Percentiles rank a stretch among this genome's conserved stretches.
Evolutionary conservation across 2,329 filamentous ascomycete species (phyloP).

Genomic region (Thelonectria rubi): DNA sequence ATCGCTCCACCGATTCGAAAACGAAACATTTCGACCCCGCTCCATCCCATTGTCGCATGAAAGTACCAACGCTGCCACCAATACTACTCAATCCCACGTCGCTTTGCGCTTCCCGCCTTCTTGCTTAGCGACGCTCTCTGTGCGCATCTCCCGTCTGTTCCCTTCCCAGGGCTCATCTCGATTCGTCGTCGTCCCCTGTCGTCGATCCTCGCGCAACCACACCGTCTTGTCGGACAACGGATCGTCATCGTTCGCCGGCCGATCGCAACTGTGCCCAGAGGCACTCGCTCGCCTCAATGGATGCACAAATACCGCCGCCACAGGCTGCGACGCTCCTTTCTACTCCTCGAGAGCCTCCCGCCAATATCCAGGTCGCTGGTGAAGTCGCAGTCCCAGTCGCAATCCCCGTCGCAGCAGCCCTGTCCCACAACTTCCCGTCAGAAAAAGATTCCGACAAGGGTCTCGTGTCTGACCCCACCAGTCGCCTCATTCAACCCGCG

Average conservation of each 20-base stretch:
- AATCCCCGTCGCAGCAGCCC: constrained; percentile 6
- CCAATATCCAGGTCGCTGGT: constrained; percentile 7
- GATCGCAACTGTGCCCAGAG: constrained; percentile 34
- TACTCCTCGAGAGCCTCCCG: constrained; percentile 26
- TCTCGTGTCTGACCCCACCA: constrained; percentile 33
- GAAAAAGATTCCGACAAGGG: constrained; percentile 25
- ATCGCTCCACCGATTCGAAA: not conserved
- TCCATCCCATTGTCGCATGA: constrained; percentile 10
- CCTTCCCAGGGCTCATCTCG: not conserved
- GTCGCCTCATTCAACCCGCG: constrained; percentile 19
- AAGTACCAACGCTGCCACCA: constrained; percentile 1
- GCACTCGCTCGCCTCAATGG: constrained; percentile 33
- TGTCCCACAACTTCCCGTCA: constrained; percentile 21
- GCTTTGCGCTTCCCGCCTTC: not conserved
- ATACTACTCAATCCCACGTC: not conserved
- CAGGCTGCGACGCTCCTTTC: constrained; percentile 19
- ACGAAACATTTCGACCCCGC: not conserved
- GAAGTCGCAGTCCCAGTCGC: not conserved
- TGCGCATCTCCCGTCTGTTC: constrained; percentile 1
- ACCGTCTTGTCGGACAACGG: not conserved
- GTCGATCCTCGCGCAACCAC: constrained; percentile 14
- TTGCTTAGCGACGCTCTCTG: not conserved
- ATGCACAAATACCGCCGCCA: constrained; percentile 32
- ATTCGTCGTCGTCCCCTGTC: constrained; percentile 1
- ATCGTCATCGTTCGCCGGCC: constrained; percentile 5